Evolutionary conservation across 352 stramenopile genomes (phyloP), one percentile per base, ranked within the genome.

Genomic region (Pythium chondricola): DNA sequence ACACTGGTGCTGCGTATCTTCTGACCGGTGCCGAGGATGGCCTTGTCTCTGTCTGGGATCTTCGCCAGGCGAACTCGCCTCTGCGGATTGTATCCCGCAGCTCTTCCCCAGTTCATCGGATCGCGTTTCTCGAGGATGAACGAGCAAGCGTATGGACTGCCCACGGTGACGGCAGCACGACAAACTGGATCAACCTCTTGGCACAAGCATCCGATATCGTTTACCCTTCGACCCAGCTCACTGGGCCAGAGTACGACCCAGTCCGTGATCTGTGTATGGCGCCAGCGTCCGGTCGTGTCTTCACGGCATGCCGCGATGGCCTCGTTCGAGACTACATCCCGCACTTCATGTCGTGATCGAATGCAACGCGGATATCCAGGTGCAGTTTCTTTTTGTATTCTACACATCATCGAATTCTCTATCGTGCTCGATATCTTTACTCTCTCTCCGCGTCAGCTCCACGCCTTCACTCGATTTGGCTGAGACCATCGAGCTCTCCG

Each of bases 21-120:
- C 56, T 82, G 27, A 85, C 76, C 26, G 78, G 78, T 37, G 80
- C 56, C 40, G 75, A 86, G 58, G 65, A 89, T 40, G 78, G 78
- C 6, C 37, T 83, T 14, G 43, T 89, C 14, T 66, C 63, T 18
- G 63, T 63, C 9, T 89, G 74, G 74, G 78, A 89, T 53, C 29
- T 89, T 21, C 74, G 78, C 4, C 54, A 74, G 39, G 73, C 73
- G 3, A 58, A 74, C 32, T 17, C 43, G 29, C 75, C 78, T 9
- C 42, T 90, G 16, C 48, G 73, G 11, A 51, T 69, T 14, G 20
- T 80, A 6, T 85, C 79, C 3, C 79, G 74, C 8, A 87, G 74
- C 29, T 69, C 64, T 1, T 62, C 75, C 0, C 48, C 67, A 0
- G 79, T 90, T 43, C 59, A 83, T 33, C 61, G 58, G 32, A 74